A percentile compares a stretch with the other conserved stretches of the same genome.
phyloP scores from a whole-genome alignment of 768 basidiomycete genomes.

The Mycena crocata region DNA sequence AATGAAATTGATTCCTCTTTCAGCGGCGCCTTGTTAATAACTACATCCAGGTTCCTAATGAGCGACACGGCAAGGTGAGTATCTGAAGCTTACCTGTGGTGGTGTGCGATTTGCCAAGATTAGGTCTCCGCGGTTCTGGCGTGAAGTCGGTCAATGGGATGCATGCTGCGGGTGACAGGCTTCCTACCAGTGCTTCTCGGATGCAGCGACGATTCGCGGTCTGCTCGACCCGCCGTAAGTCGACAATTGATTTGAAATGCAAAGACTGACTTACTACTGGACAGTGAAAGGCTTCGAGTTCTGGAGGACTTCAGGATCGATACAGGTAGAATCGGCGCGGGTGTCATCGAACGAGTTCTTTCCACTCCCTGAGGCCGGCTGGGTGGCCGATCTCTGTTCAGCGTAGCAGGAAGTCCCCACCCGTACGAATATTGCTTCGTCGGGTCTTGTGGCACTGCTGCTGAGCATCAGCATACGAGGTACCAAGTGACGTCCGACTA shows the following conservation, averaged over 20 bases:
- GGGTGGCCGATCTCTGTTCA: background rate
- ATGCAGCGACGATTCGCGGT: background rate
- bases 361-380: background rate
- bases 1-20: slow-evolving; percentile 55
- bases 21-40: slow-evolving; percentile 40
- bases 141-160: background rate
- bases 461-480: background rate
- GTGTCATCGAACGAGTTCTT: slow-evolving; percentile 4
- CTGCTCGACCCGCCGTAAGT: too few species aligned
- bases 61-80: too few species aligned
- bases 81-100: background rate
- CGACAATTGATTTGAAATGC: background rate
- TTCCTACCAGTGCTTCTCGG: background rate
- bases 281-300: background rate
- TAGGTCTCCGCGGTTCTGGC: background rate
- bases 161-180: background rate
- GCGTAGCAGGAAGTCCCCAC: background rate
- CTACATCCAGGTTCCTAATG: too few species aligned
- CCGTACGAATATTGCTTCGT: background rate
- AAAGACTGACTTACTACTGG: slow-evolving; percentile 1
- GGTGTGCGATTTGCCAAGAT: background rate
- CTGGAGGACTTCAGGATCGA: background rate
- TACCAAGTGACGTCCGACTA: background rate
- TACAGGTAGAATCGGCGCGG: background rate
- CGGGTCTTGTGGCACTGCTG: background rate